Evolutionary conservation across 495 filamentous ascomycete genomes (phyloP).

Genomic region (Penicillium paradoxum): DNA sequence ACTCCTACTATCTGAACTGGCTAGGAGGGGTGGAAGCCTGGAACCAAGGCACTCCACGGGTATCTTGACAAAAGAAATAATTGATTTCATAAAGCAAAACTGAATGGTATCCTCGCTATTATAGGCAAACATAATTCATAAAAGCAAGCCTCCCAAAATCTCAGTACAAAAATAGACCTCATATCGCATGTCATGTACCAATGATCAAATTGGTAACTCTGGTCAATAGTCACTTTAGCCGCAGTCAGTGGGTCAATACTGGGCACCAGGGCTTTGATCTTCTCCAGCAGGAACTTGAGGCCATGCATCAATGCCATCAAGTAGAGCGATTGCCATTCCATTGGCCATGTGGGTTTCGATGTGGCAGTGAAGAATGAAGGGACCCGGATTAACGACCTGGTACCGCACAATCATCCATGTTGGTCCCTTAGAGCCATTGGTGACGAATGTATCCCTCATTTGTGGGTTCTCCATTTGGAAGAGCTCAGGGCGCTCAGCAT

Average conservation of each 20-base stretch:
- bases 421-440: slow-evolving; percentile 22
- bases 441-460: slow-evolving; percentile 40
- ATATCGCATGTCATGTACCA: neutral
- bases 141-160: neutral
- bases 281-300: slow-evolving; percentile 28
- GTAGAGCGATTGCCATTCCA: slow-evolving; percentile 47
- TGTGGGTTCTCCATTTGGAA: slow-evolving; percentile 47
- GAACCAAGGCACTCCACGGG: no score
- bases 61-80: no score
- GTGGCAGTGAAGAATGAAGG: slow-evolving; percentile 51
- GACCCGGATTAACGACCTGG: slow-evolving; percentile 47
- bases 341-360: slow-evolving; percentile 45
- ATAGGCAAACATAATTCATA: neutral
- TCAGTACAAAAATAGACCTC: neutral
- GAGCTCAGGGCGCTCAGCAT: slow-evolving; percentile 28
- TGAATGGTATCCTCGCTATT: neutral
- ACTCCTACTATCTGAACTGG: no score
- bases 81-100: neutral
- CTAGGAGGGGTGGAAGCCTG: no score
- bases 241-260: no score
- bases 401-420: slow-evolving; percentile 46
- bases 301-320: slow-evolving; percentile 49
- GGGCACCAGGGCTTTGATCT: slow-evolving; percentile 10
- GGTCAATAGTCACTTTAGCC: no score
- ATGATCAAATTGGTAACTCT: neutral